A percentile compares a stretch with the other conserved stretches of the same genome.
phyloP scores from a whole-genome alignment of 306 rosid genomes.

The Prosopis cineraria region DNA sequence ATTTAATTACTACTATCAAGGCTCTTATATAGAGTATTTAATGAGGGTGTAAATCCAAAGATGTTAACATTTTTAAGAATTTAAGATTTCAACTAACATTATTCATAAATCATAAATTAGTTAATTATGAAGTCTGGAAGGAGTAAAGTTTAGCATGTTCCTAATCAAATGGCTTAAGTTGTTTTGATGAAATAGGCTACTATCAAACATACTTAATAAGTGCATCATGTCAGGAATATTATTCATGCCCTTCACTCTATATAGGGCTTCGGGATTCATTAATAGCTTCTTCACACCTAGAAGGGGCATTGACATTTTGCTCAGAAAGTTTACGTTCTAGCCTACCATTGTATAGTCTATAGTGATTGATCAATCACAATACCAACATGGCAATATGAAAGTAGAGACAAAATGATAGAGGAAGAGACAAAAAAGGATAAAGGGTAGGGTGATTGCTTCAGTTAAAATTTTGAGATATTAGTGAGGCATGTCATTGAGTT shows the following conservation, averaged over 20 bases:
- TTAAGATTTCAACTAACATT: too few relatives aligned
- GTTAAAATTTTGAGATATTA: constrained; percentile 4
- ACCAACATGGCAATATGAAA: constrained; percentile 1
- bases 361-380: constrained; percentile 34
- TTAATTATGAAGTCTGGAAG: too few relatives aligned
- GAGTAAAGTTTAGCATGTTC: too few relatives aligned
- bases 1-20: too few relatives aligned
- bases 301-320: constrained; percentile 77
- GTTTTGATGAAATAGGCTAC: too few relatives aligned
- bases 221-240: constrained; percentile 17
- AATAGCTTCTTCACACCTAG: constrained; percentile 86
- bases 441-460: neutral
- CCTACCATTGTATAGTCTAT: constrained; percentile 43
- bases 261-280: constrained; percentile 75
- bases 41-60: too few relatives aligned
- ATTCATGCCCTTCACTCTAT: constrained; percentile 67
- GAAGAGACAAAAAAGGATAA: neutral
- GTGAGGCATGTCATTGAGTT: constrained; percentile 13
- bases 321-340: constrained; percentile 82
- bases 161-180: too few relatives aligned
- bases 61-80: too few relatives aligned
- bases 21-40: too few relatives aligned
- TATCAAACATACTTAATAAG: too few relatives aligned
- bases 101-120: too few relatives aligned
- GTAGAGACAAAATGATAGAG: constrained; percentile 8